These are phyloP conservation scores for Aspergillus carlsbadensis DNA, from an alignment of 495 filamentous ascomycete species.

Conservation along the genomic window DNA sequence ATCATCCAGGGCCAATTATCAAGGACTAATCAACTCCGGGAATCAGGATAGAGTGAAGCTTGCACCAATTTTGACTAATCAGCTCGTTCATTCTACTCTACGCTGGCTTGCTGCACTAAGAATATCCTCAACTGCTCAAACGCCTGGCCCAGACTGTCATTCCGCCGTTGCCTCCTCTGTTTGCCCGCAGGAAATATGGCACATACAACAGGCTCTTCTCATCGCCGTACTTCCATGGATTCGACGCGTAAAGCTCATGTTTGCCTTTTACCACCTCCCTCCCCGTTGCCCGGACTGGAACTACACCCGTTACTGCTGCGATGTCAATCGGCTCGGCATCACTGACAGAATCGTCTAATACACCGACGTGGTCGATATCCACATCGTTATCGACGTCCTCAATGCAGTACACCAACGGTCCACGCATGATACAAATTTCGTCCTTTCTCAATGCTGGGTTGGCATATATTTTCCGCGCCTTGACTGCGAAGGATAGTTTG, in stretches of 20 bases:
- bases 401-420: constrained; percentile 15
- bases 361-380: constrained; percentile 5
- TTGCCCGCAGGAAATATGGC: constrained; percentile 11
- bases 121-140: neutral
- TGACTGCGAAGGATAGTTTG: constrained; percentile 1
- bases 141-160: constrained; percentile 12
- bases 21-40: too few species aligned
- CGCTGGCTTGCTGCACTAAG: too few species aligned
- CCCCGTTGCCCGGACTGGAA: neutral
- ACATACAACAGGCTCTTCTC: neutral
- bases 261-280: neutral
- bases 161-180: constrained; percentile 8
- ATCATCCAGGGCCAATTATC: too few species aligned
- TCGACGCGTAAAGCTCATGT: neutral
- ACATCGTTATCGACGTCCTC: constrained; percentile 15
- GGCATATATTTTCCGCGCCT: constrained; percentile 1
- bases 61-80: too few species aligned
- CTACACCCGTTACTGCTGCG: neutral
- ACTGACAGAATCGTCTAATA: neutral
- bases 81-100: too few species aligned
- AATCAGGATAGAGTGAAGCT: too few species aligned
- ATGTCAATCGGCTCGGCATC: constrained; percentile 10
- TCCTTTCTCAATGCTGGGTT: constrained; percentile 7
- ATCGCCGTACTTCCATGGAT: constrained; percentile 5
- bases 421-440: constrained; percentile 9